Conservation (phyloP, 805 yeast species). For the Saccharomycopsis microspora region DNA sequence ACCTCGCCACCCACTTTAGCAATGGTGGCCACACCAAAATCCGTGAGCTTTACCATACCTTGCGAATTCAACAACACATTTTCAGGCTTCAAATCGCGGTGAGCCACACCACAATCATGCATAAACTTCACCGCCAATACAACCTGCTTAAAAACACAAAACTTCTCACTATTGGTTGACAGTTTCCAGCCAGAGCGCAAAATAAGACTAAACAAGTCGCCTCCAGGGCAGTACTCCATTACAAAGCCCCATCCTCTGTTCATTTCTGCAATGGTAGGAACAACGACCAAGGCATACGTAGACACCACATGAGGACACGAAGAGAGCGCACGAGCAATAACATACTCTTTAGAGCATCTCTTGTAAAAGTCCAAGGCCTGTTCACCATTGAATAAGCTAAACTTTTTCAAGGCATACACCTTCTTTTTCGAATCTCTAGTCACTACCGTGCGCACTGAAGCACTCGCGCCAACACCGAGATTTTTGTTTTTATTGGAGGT, state of each 20-base stretch:
- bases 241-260: constrained; percentile 76
- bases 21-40: constrained; percentile 83
- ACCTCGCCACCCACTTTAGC: constrained; percentile 30
- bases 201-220: constrained; percentile 59
- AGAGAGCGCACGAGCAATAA: constrained; percentile 43
- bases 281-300: constrained; percentile 41
- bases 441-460: constrained; percentile 45
- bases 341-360: constrained; percentile 52
- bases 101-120: constrained; percentile 73
- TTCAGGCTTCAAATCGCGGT: constrained; percentile 92
- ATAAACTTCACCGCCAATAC: constrained; percentile 69
- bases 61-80: constrained; percentile 60
- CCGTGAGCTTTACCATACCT: constrained; percentile 70
- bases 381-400: constrained; percentile 49
- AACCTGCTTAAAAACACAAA: constrained; percentile 80
- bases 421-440: constrained; percentile 26
- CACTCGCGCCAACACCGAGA: constrained; percentile 65
- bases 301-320: constrained; percentile 51
- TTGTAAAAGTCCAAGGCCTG: constrained; percentile 51
- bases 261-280: constrained; percentile 42
- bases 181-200: constrained; percentile 50
- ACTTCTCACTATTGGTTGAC: constrained; percentile 34
- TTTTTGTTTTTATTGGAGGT: constrained; percentile 29
- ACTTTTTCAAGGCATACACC: constrained; percentile 54
- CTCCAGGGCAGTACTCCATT: constrained; percentile 92